Percentiles rank a stretch among this genome's conserved stretches.
phyloP scores from a whole-genome alignment of 192 early-diverging fungal species.

The Entomortierella lignicola region DNA sequence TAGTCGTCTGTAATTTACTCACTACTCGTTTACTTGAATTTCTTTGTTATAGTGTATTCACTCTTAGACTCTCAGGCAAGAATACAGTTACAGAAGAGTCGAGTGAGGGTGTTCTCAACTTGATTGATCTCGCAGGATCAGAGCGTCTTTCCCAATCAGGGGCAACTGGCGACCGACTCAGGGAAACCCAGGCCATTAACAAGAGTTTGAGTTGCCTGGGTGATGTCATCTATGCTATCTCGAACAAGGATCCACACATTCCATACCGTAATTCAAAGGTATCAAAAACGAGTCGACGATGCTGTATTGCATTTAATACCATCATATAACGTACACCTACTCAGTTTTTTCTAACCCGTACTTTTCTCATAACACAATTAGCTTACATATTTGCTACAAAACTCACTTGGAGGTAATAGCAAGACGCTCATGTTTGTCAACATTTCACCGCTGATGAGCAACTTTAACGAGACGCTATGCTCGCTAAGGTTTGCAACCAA shows the following conservation, averaged over 20 bases:
- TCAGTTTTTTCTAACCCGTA: not conserved
- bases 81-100: constrained; percentile 82
- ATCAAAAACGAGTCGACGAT: constrained; percentile 10
- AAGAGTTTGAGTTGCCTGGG: constrained; percentile 90
- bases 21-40: not conserved
- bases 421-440: constrained; percentile 99
- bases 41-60: constrained; percentile 84
- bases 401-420: constrained; percentile 88
- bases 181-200: constrained; percentile 97
- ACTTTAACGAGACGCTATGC: constrained; percentile 87
- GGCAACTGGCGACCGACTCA: constrained; percentile 87
- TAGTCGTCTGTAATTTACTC: not conserved
- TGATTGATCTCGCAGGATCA: constrained; percentile 96
- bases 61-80: constrained; percentile 77
- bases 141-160: constrained; percentile 88
- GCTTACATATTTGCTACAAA: constrained; percentile 78
- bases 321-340: not conserved
- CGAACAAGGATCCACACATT: constrained; percentile 82
- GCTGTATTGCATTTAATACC: not conserved
- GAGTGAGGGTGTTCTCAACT: constrained; percentile 82
- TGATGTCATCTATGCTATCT: constrained; percentile 90
- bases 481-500: constrained; percentile 96
- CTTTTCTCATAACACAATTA: constrained; percentile 6
- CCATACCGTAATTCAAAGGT: constrained; percentile 97
- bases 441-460: constrained; percentile 83